Evolutionary conservation across 164 flowering plant genomes (phyloP).

Genomic region (Liriodendron chinense): DNA sequence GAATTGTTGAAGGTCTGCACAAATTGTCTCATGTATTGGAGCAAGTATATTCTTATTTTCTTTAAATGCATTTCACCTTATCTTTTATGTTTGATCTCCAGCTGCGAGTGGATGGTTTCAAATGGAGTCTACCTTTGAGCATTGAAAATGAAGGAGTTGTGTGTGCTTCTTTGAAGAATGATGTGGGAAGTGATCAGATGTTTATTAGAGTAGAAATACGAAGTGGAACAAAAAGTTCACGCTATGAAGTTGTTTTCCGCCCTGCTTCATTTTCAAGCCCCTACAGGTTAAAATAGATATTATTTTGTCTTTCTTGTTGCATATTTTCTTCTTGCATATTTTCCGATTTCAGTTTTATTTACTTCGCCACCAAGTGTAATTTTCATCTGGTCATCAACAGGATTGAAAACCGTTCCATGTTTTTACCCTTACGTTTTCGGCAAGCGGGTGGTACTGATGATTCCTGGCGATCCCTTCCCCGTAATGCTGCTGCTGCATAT

Average conservation of each 20-base stretch:
- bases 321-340: neutral
- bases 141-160: slow-evolving; percentile 73
- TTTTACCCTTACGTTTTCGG: slow-evolving; percentile 76
- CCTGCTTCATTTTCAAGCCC: slow-evolving; percentile 71
- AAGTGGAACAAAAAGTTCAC: slow-evolving; percentile 73
- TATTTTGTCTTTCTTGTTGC: neutral
- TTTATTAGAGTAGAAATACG: slow-evolving; percentile 69
- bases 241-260: slow-evolving; percentile 86
- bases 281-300: slow-evolving; percentile 59
- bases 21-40: neutral
- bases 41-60: neutral
- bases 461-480: slow-evolving; percentile 79
- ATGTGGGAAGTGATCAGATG: slow-evolving; percentile 32
- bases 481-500: slow-evolving; percentile 79
- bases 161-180: slow-evolving; percentile 58
- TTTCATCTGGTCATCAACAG: slow-evolving; percentile 34
- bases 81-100: slow-evolving; percentile 20
- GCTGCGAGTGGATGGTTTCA: slow-evolving; percentile 74
- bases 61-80: neutral
- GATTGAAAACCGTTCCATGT: slow-evolving; percentile 87
- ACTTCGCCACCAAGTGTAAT: neutral
- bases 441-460: slow-evolving; percentile 78
- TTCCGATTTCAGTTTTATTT: neutral
- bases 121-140: slow-evolving; percentile 91
- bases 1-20: slow-evolving; percentile 77